Conservation (phyloP, 1,284 basidiomycete species). For the Pisolithus thermaeus region DNA sequence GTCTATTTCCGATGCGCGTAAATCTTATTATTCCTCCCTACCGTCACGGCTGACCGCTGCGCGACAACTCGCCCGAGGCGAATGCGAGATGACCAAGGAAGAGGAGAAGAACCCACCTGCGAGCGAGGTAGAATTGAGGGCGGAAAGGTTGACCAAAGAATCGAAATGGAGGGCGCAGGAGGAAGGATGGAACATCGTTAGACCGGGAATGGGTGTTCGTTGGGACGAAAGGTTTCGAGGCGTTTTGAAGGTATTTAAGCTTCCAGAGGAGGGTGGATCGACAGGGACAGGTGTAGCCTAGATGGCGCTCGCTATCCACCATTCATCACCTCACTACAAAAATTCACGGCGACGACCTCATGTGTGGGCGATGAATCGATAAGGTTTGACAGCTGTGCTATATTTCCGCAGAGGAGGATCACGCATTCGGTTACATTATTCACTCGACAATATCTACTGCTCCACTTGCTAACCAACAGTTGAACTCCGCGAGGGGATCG, state of each 20-base stretch:
- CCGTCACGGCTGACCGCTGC: conserved; percentile 67
- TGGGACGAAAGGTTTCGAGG: conserved; percentile 77
- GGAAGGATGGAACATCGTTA: conserved; percentile 73
- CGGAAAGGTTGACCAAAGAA: conserved; percentile 84
- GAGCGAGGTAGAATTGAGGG: conserved; percentile 81
- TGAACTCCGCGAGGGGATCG: conserved; percentile 43
- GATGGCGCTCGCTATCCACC: not conserved
- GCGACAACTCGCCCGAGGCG: conserved; percentile 70
- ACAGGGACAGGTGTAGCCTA: not conserved
- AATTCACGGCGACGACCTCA: not conserved
- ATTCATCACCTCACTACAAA: not conserved
- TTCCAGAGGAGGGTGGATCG: conserved; percentile 17
- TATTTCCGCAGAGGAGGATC: not conserved
- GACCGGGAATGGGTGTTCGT: conserved; percentile 52
- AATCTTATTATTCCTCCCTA: conserved; percentile 76
- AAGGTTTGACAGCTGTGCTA: not conserved
- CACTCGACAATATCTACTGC: conserved; percentile 31
- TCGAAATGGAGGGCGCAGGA: conserved; percentile 74
- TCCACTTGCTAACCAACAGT: conserved; percentile 42
- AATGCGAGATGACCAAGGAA: conserved; percentile 81
- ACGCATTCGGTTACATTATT: not conserved
- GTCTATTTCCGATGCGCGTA: conserved; percentile 64
- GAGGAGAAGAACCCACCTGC: conserved; percentile 79
- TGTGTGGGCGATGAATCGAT: too few species aligned
- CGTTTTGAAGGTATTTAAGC: conserved; percentile 60